Base-by-base conservation (phyloP, 257 asterid species). In the Solanum etuberosum region DNA sequence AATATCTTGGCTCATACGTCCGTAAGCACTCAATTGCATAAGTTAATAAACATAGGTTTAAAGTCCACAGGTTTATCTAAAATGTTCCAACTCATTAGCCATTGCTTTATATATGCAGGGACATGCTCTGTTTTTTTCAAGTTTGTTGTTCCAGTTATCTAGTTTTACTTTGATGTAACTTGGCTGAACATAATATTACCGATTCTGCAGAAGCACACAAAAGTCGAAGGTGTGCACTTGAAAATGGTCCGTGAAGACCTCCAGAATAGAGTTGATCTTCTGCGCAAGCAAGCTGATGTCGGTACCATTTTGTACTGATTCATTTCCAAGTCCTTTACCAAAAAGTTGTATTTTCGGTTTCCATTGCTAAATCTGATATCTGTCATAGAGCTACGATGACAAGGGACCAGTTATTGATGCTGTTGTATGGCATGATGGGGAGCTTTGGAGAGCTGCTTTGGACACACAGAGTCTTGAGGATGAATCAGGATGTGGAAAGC, bases 341-440 rank as follows among this genome's bases (percentile, higher is more conserved):
- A 27, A 25, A 80, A 31, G 43, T 89, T 84, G 57, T 76, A 80
- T 20, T 85, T 86, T 72, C 88, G 59, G 74, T 65, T 85, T 87
- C 34, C 84, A 51, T 89, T 29, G 59, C 86, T 89, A 87, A 85
- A 80, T 77, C 85, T 85, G 43, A 85, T 86, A 86, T 61, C 77
- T 80, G 9, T 84, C 72, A 68, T 91, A 97, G 99, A 94, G 91
- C 91, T 97, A 95, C 85, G 98, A 95, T 87, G 99, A 97, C 89
- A 97, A 95, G 90, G 99, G 99, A 80, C 99, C 99, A 77, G 89
- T 93, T 42, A 92, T 97, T 88, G 99, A 97, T 93, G 99, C 98
- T 88, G 99, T 97, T 67, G 99, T 95, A 72, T 97, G 99, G 99
- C 95, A 97, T 86, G 99, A 97, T 86, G 99, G 99, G 86, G 96